Base-by-base conservation (phyloP, 495 filamentous ascomycete species). In the Lasiosphaeris hirsuta region DNA sequence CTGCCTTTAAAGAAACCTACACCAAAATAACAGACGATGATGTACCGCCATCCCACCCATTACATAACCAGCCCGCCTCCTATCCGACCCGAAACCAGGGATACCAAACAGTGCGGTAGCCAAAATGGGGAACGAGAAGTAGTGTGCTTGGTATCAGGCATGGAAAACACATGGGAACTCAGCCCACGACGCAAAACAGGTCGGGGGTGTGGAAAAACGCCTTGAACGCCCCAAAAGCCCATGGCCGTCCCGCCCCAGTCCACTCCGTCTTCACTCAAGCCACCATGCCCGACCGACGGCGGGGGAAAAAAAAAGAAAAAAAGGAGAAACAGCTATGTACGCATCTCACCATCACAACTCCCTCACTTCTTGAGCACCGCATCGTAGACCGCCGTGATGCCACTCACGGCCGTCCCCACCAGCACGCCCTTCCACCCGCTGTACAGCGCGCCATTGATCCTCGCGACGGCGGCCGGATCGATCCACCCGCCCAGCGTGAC, bases 311-410 rank as follows among this genome's bases (percentile, higher is more conserved):
- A 17, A 45, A 46, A 40, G 14, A 17, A 52, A 19, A 8, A 43
- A 50, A 41, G 41, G 17, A 41, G 43, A 50, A 39, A 43, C 2
- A 15, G 41, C 14, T 15, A 40, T 30, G 23, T 30, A 39, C 4
- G 15, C 51, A 1, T 36, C 14, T 4, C 36, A 33, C 39, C 13
- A 9, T 34, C 41, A 17, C 23, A 5, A 3, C 39, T 37, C 1
- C 9, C 44, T 46, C 75, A 92, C 74, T 88, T 90, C 76, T 81
- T 86, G 71, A 94, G 70, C 58, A 92, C 84, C 10, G 90, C 92
- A 65, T 96, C 91, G 69, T 95, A 96, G 51, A 96, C 62, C 43
- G 86, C 85, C 36, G 83, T 76, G 33, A 96, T 57, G 14, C 79
- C 78, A 13, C 87, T 86, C 56, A 95, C 85, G 15, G 79, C 83